Conservation (phyloP, 2,329 filamentous ascomycete species). For the Sporothrix pallida region DNA sequence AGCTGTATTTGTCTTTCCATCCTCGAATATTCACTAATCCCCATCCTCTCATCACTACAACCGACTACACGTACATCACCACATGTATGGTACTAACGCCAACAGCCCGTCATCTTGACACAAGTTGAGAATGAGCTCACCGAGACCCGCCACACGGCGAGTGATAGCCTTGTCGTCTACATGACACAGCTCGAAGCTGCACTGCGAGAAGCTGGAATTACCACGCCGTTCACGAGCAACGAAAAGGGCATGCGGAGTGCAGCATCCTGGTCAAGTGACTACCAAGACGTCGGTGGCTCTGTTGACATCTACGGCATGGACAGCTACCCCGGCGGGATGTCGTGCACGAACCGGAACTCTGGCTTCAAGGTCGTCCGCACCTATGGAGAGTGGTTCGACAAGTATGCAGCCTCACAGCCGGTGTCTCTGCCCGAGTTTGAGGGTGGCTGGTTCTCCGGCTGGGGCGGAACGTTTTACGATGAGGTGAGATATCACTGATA, state of each 20-base stretch:
- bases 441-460: conserved; percentile 64
- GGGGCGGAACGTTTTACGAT: conserved; percentile 68
- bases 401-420: conserved; percentile 60
- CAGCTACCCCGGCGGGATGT: conserved; percentile 54
- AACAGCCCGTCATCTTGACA: conserved; percentile 71
- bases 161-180: conserved; percentile 35
- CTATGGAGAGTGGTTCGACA: conserved; percentile 64
- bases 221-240: conserved; percentile 37
- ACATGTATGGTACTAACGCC: background rate
- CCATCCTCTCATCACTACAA: too few species aligned
- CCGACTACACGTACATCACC: too few species aligned
- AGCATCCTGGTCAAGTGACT: conserved; percentile 60
- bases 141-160: conserved; percentile 33
- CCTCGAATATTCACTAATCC: too few species aligned
- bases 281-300: conserved; percentile 60
- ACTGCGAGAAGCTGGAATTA: conserved; percentile 33
- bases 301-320: conserved; percentile 58
- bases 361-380: conserved; percentile 58
- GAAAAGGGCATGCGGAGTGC: conserved; percentile 49
- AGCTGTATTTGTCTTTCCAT: too few species aligned
- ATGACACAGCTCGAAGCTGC: conserved; percentile 36
- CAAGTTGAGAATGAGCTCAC: conserved; percentile 83
- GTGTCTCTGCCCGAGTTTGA: conserved; percentile 64
- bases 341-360: conserved; percentile 55
- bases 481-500: conserved; percentile 38